Evolutionary conservation across 208 protist species (phyloP), one percentile per base, ranked within the genome.

Genomic region (Trypanosoma grayi): DNA sequence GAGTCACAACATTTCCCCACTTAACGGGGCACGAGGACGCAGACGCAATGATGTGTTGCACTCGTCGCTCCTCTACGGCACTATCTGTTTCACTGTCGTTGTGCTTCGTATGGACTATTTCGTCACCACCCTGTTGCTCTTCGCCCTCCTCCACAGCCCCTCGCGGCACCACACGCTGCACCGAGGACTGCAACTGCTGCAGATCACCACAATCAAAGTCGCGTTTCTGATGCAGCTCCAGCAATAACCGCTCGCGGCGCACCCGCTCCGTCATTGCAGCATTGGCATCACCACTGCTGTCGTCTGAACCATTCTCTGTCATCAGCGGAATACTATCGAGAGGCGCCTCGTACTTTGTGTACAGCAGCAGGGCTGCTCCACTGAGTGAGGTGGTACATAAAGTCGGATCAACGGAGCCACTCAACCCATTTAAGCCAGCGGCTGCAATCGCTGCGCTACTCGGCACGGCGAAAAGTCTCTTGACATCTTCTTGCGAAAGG

Each of bases 401-500:
- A 0, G 22, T 66, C 22, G 66, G 48, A 54, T 72, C 66, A 55
- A 39, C 13, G 13, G 8, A n/a, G n/a, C n/a, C 18, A 43, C 30
- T 33, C 28, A 52, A 37, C 40, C 25, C 30, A 51, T 44, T 59
- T 44, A 0, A 18, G 8, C 16, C 6, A 20, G 50, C 59, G 44
- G 48, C 52, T n/a, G 41, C n/a, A 31, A 36, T 22, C 36, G 40
- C 55, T 41, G 37, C 22, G 50, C 52, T 41, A 25, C 51, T 33
- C 48, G 50, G 6, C 10, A 60, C 20, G 62, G 66, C 44, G 47
- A 91, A 74, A 27, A 91, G 76, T 14, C 79, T 65, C 66, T 91
- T 91, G 18, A 85, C 55, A 28, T 78, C 76, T 28, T 91, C 84
- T 4, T 73, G 37, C 10, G 70, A 70, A 14, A 91, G 65, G 13